Percentiles rank a stretch among this genome's conserved stretches.
Evolutionary conservation across 768 basidiomycete species (phyloP).

Genomic region (Mycena vulgaris): DNA sequence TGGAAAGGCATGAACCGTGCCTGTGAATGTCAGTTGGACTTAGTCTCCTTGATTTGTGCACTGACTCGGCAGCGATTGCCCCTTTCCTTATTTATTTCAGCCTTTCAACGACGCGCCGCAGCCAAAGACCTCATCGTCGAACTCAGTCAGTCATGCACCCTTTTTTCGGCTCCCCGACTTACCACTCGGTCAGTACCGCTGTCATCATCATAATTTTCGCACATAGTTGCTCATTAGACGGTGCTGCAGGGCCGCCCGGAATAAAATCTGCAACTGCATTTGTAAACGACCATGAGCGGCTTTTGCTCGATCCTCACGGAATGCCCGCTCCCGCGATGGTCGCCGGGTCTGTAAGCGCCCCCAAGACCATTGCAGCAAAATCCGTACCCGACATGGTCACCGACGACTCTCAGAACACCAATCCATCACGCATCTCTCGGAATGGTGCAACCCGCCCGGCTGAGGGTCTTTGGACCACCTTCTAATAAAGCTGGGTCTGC

Average conservation of each 20-base stretch:
- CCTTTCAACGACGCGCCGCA: too few species aligned
- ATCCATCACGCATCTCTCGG: not conserved
- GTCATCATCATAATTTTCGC: too few species aligned
- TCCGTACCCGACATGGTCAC: too few species aligned
- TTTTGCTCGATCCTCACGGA: not conserved
- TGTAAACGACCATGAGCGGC: not conserved
- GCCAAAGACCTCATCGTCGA: not conserved
- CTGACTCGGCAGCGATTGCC: not conserved
- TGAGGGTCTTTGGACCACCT: not conserved
- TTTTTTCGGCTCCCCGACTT: too few species aligned
- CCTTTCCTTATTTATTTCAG: too few species aligned
- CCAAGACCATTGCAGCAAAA: too few species aligned
- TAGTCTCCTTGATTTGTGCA: not conserved
- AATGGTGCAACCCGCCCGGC: not conserved
- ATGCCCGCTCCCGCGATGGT: not conserved
- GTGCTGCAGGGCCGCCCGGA: not conserved
- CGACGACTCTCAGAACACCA: not conserved
- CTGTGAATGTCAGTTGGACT: not conserved
- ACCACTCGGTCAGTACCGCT: too few species aligned
- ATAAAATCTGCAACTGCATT: not conserved
- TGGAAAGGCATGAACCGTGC: not conserved
- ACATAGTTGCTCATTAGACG: too few species aligned
- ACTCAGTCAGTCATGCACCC: not conserved
- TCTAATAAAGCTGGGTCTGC: not conserved
- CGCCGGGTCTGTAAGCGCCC: not conserved